Evolutionary conservation across 805 yeast genomes (phyloP), one percentile per base, ranked within the genome.

Genomic region (Pichia heedii): DNA sequence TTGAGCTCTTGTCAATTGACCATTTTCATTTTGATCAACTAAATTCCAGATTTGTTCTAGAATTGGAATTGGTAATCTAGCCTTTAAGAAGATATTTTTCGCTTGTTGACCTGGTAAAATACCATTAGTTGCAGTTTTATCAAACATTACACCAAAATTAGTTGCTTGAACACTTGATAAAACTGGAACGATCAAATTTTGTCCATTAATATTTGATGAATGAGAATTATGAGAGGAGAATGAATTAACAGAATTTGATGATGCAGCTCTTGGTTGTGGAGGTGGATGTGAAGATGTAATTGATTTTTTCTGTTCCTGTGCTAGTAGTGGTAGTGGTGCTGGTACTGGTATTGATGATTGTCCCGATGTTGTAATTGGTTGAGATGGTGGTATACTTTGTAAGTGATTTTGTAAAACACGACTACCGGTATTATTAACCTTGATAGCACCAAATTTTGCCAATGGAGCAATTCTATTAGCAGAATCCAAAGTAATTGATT

Each of bases 21-120:
- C 98, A 2, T 74, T 64, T 52, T 79, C 79, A 42, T 74, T 73
- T 48, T 79, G 77, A 60, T 93, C 98, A 36, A 84, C 93, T 45
- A 90, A 69, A 42, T 74, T 74, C 98, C 98, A 93, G 46, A 93
- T 81, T 58, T 81, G 83, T 45, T 94, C 95, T 48, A 93, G 69
- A 2, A 79, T 73, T 22, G 75, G 74, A 30, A 81, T 82, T 22
- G 95, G 87, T 44, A 93, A 68, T 51, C 83, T 80, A 1, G 98
- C 96, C 68, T 90, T 93, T 57, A 86, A 62, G 56, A 93, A 88
- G 47, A 93, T 89, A 40, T 74, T 84, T 56, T 84, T 78, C 0
- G 98, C 97, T 44, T 74, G 76, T n/a, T 69, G 70, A 20, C 97
- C 97, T 22, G 75, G 70, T 51, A 90, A 70, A 19, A 54, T 33